phyloP scores from a whole-genome alignment of 2,329 filamentous ascomycete species.

The Colletotrichum australisinense region DNA sequence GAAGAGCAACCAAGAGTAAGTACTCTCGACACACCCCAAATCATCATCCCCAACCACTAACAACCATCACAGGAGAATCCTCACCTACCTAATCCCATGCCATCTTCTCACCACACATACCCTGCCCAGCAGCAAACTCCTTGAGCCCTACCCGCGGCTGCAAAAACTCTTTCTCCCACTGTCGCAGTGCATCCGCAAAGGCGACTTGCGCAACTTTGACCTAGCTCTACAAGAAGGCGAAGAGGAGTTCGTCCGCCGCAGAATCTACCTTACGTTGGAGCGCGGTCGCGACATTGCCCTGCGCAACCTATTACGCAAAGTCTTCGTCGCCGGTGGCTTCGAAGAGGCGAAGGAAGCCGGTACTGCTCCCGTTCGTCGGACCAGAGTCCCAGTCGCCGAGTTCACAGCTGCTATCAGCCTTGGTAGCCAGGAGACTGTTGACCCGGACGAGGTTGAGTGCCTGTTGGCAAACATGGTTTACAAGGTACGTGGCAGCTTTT shows the following conservation, averaged over 20 bases:
- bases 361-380: constrained; percentile 72
- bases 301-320: constrained; percentile 91
- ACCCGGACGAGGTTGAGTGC: constrained; percentile 95
- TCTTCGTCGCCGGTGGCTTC: constrained; percentile 86
- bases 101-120: constrained; percentile 89
- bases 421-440: constrained; percentile 74
- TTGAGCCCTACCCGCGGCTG: constrained; percentile 81
- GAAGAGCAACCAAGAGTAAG: constrained; percentile 82
- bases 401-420: constrained; percentile 88
- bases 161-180: constrained; percentile 84
- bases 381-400: constrained; percentile 83
- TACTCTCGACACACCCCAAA: constrained; percentile 26
- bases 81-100: constrained; percentile 95
- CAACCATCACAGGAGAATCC: constrained; percentile 73
- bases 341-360: constrained; percentile 80
- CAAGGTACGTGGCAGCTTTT: constrained; percentile 72
- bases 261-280: constrained; percentile 95
- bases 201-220: constrained; percentile 87
- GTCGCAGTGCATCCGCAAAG: constrained; percentile 80
- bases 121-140: constrained; percentile 78
- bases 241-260: constrained; percentile 90
- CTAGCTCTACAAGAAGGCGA: constrained; percentile 83
- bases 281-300: constrained; percentile 91
- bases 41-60: background rate
- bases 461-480: constrained; percentile 97